Conservation (phyloP, 2,329 filamentous ascomycete genomes). For the Exophiala mesophila region DNA sequence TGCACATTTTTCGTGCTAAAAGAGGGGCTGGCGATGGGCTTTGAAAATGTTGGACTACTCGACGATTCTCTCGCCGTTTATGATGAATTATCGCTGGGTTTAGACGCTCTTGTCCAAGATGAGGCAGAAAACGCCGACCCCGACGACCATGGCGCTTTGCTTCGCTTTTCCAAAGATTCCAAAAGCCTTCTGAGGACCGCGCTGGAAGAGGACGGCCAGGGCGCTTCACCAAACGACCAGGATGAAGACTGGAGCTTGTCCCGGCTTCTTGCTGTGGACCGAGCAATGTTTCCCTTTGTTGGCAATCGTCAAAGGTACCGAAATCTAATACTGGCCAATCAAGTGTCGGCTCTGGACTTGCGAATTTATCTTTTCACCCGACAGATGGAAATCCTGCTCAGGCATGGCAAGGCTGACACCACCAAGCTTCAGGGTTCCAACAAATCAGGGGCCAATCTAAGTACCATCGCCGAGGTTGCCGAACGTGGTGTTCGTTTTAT, state of each 20-base stretch:
- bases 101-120: conserved; percentile 77
- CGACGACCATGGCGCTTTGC: conserved; percentile 66
- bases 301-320: conserved; percentile 74
- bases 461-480: conserved; percentile 78
- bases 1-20: conserved; percentile 99
- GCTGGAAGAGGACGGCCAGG: conserved; percentile 29
- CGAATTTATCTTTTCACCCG: conserved; percentile 88
- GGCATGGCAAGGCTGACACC: conserved; percentile 9
- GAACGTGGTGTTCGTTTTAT: conserved; percentile 79
- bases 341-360: conserved; percentile 95
- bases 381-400: conserved; percentile 67
- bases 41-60: conserved; percentile 91
- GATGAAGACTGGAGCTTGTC: conserved; percentile 23
- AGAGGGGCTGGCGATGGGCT: conserved; percentile 85
- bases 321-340: conserved; percentile 86
- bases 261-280: conserved; percentile 19
- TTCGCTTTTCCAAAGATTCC: conserved; percentile 69
- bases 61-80: conserved; percentile 94
- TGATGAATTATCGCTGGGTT: conserved; percentile 82
- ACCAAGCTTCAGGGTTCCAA: conserved; percentile 2
- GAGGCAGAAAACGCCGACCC: conserved; percentile 58
- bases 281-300: conserved; percentile 34
- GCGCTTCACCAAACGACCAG: conserved; percentile 21
- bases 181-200: conserved; percentile 55
- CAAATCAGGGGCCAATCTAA: conserved; percentile 11